Percentiles rank a stretch among this genome's conserved stretches.
phyloP scores from a whole-genome alignment of 352 stramenopile species.

The Globisporangium heterothallicum region DNA sequence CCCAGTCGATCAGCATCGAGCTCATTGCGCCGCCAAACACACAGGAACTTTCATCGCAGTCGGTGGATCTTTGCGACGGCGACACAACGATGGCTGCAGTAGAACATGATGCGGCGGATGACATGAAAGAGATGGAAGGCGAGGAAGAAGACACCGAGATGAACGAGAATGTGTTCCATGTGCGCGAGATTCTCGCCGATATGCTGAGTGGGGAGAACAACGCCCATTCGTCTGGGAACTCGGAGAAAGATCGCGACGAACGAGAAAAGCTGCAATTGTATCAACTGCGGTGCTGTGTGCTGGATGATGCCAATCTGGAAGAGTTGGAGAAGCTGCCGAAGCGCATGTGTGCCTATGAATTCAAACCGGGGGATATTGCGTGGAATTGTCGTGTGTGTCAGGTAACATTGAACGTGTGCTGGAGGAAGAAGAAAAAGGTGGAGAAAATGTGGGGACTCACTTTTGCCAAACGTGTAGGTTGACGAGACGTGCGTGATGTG shows the following conservation, averaged over 20 bases:
- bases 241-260: constrained; percentile 55
- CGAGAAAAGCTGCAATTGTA: constrained; percentile 40
- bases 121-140: too few species aligned
- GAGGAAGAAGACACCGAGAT: constrained; percentile 6
- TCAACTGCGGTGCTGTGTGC: constrained; percentile 49
- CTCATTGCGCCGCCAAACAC: constrained; percentile 17
- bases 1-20: constrained; percentile 10
- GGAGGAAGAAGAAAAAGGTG: too few species aligned
- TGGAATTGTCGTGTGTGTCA: constrained; percentile 94
- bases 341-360: constrained; percentile 91
- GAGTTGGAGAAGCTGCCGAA: constrained; percentile 67
- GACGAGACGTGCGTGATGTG: constrained; percentile 96
- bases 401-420: constrained; percentile 17
- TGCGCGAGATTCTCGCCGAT: constrained; percentile 15
- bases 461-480: constrained; percentile 61
- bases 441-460: too few species aligned
- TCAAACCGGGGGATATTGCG: constrained; percentile 95
- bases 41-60: constrained; percentile 12
- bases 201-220: constrained; percentile 11
- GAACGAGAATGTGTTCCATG: constrained; percentile 16
- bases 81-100: constrained; percentile 5
- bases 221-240: constrained; percentile 25
- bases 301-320: constrained; percentile 39
- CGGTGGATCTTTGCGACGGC: neutral
- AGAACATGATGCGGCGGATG: too few species aligned